Base-by-base conservation (phyloP, 805 yeast species). In the Starmerella lactis-condensi region DNA sequence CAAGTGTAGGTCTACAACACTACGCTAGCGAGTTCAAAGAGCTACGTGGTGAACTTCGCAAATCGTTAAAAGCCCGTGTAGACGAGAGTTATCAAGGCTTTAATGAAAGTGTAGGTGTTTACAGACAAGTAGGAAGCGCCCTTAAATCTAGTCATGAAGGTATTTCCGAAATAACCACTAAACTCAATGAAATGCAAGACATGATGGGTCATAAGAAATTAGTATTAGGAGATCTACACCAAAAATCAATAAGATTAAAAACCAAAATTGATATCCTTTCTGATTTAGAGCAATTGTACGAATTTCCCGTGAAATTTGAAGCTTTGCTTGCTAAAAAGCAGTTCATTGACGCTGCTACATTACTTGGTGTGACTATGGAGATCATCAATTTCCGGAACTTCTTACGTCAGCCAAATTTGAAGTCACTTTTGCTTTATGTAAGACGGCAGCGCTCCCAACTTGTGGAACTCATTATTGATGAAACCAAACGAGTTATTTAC, bases 1-100 rank as follows among this genome's bases (percentile, higher is more conserved):
- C 92, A 2, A 76, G 93, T 1, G 89, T 82, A n/a, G 96, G 96
- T 0, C 56, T 78, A 44, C 92, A 93, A 1, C 74, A 72, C 44
- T 67, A 73, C 37, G 61, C 62, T 35, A 62, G 62, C 2, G 82
- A 78, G 38, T 85, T 85, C 42, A 58, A 62, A 26, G 63, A 64
- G 29, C 52, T 81, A 27, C 69, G 73, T 38, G 56, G 58, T 16
- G 58, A 65, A 32, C 64, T 83, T 9, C 66, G 72, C 11, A 48
- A 48, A 12, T 65, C 71, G 17, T 58, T 85, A 31, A 66, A 73
- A 36, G 55, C 53, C 16, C 78, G 83, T 2, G 94, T 83, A 18
- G 75, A 74, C 41, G 76, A 36, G 25, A 49, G 36, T 39, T 42
- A 37, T 33, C 83, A 78, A 48, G 72, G 79, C 1, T 82, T 85